phyloP scores from a whole-genome alignment of 2,329 filamentous ascomycete species.

The Arthroderma sp. region DNA sequence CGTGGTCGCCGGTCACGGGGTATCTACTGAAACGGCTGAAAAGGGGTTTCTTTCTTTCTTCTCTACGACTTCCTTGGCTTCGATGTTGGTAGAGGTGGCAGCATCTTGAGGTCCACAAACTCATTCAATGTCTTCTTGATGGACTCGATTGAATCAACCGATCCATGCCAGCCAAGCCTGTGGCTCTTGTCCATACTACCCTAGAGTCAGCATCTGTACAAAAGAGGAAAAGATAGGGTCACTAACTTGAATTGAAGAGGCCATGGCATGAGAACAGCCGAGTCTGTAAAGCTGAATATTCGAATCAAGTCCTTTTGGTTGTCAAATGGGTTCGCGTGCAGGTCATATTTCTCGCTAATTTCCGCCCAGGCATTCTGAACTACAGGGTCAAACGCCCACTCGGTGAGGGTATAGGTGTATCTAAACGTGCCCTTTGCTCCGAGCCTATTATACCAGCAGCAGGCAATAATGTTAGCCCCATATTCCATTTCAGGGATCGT shows the following conservation, averaged over 20 bases:
- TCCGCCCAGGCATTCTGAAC: constrained; percentile 36
- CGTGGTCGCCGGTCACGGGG: too few relatives aligned
- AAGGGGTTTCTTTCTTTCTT: too few relatives aligned
- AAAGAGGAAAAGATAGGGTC: background rate
- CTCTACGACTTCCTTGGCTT: background rate
- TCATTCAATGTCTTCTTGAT: constrained; percentile 31
- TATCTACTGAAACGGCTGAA: too few relatives aligned
- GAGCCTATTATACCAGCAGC: constrained; percentile 19
- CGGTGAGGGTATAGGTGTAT: constrained; percentile 28
- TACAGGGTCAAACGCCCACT: constrained; percentile 34
- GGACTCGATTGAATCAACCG: constrained; percentile 33
- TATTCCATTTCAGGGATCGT: background rate
- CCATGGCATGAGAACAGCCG: constrained; percentile 20
- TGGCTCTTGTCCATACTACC: constrained; percentile 32
- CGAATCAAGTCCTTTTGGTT: constrained; percentile 26
- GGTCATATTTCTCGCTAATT: constrained; percentile 28
- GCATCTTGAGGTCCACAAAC: constrained; percentile 31
- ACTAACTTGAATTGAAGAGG: constrained; percentile 20
- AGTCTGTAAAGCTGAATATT: constrained; percentile 36
- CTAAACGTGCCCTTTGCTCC: constrained; percentile 29
- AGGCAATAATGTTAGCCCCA: background rate
- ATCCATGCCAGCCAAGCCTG: constrained; percentile 35
- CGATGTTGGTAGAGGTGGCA: constrained; percentile 18
- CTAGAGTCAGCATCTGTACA: constrained; percentile 2
- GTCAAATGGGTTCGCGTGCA: constrained; percentile 30